Evolutionary conservation across 139 green algal genomes (phyloP).

Genomic region (Auxenochlorella protothecoides): DNA sequence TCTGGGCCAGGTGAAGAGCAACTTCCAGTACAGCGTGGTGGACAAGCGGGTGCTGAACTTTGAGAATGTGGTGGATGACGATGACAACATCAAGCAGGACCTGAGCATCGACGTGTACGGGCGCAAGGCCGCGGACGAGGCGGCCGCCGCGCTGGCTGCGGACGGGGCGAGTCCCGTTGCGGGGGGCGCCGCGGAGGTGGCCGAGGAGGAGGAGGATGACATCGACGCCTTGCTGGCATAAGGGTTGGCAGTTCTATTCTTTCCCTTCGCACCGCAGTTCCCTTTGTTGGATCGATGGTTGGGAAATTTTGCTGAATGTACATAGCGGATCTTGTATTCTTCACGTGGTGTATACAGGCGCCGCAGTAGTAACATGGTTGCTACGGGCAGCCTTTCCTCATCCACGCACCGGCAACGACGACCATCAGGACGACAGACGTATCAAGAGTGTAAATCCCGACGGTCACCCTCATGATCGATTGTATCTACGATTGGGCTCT

Average conservation of each 20-base stretch:
- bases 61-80: conserved; percentile 73
- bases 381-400: too few species aligned
- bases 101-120: conserved; percentile 89
- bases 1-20: conserved; percentile 49
- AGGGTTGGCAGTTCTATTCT: too few species aligned
- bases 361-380: too few species aligned
- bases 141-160: background rate
- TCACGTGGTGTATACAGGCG: too few species aligned
- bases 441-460: too few species aligned
- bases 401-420: too few species aligned
- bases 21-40: conserved; percentile 76
- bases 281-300: conserved; percentile 5
- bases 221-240: conserved; percentile 45
- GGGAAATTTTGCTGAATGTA: background rate
- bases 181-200: conserved; percentile 7
- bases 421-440: too few species aligned
- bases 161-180: background rate
- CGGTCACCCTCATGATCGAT: too few species aligned
- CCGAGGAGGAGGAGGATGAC: conserved; percentile 49
- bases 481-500: too few species aligned
- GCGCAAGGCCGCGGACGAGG: conserved; percentile 29
- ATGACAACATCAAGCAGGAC: conserved; percentile 93
- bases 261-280: too few species aligned
- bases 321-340: background rate
- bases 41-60: conserved; percentile 85